These are phyloP conservation scores for Dictyostelium brefeldianum DNA, from an alignment of 78 protist genomes.

Conservation along the genomic window DNA sequence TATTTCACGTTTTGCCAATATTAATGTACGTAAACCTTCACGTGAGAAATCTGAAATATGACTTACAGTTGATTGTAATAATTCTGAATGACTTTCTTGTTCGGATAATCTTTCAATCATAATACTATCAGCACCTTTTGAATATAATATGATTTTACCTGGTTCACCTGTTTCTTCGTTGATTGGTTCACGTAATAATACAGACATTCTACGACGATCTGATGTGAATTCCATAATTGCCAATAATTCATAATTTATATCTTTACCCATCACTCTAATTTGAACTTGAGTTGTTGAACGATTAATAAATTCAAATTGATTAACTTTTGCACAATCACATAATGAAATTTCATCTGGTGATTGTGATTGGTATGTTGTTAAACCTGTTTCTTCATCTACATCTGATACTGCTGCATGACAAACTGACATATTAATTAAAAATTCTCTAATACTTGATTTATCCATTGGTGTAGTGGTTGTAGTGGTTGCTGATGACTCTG, in stretches of 20 bases:
- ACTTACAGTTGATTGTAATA: background rate
- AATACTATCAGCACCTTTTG: constrained; percentile 83
- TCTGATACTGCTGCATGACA: constrained; percentile 23
- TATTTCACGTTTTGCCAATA: constrained; percentile 81
- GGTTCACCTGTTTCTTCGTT: background rate
- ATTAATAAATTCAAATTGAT: background rate
- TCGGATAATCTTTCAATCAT: constrained; percentile 33
- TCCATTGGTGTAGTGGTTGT: background rate
- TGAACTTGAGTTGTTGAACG: background rate
- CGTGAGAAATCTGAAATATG: constrained; percentile 71
- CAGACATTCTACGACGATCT: constrained; percentile 80
- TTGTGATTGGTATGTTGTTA: constrained; percentile 35
- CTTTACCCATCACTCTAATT: constrained; percentile 52
- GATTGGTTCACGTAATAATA: constrained; percentile 27
- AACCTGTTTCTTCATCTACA: background rate
- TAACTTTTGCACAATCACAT: constrained; percentile 80
- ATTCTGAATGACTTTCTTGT: background rate
- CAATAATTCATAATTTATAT: constrained; percentile 32
- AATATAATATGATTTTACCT: constrained; percentile 14
- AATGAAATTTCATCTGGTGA: constrained; percentile 92
- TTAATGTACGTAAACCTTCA: constrained; percentile 92
- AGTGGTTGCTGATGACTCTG: too few species aligned
- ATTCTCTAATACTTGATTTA: constrained; percentile 9
- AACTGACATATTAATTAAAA: constrained; percentile 3
- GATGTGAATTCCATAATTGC: constrained; percentile 73